Base-by-base conservation (phyloP, 1,284 basidiomycete genomes). In the Chalciporus sp. region DNA sequence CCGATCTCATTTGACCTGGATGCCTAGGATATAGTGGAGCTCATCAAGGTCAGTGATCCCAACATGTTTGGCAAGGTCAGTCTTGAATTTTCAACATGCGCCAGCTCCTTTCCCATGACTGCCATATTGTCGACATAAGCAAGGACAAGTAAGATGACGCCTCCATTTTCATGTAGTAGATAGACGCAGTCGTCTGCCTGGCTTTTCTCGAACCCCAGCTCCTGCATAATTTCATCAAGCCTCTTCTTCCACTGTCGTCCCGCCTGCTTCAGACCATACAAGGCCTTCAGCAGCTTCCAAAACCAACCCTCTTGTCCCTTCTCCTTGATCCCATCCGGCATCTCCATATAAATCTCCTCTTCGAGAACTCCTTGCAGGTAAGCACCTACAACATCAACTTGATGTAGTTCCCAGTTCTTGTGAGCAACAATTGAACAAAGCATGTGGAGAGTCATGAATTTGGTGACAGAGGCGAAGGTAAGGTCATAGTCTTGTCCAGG, bases 401-500 rank as follows among this genome's bases (percentile, higher is more conserved):
- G 51, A 11, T 59, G 42, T 3, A 62, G 37, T 44, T 61, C 58
- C 42, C 52, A 47, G 28, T 55, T 27, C 8, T 35, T 3, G 2
- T 11, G 19, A 6, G 55, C 47, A 2, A 61, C 70, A 0, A 67
- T 39, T n/a, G 27, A 5, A 6, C 26, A 57, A 9, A 80, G 48
- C 0, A 74, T 28, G 0, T 73, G 61, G 1, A 78, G 55, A 0
- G 74, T 68, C 14, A 71, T 61, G 27, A 70, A 63, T 7, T 23
- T 59, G 1, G 69, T 69, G 1, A 77, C 73, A 0, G 77, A 75
- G 2, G 75, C 69, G 56, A 70, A 79, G 1, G 74, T 75, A 20
- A 79, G 69, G 51, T 71, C 53, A 49, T 62, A 74, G 57, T 75
- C 69, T n/a, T 74, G 48, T 6, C 74, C 75, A 49, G 67, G 59